These are phyloP conservation scores for Aspergillus arachidicola DNA, from an alignment of 2,329 filamentous ascomycete species.

Conservation along the genomic window DNA sequence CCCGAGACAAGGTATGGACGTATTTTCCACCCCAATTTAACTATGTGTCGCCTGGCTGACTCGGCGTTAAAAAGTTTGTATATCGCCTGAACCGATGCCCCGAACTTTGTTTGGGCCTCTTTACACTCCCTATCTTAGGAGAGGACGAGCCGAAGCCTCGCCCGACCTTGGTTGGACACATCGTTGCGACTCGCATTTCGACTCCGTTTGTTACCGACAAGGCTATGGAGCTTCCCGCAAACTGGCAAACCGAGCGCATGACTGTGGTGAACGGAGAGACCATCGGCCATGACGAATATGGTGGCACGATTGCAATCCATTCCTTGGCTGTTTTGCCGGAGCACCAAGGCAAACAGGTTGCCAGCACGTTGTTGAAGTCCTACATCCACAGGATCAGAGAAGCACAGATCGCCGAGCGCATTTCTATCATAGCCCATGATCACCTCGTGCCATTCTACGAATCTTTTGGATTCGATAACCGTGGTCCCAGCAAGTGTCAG, in stretches of 20 bases:
- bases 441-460: constrained; percentile 75
- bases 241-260: constrained; percentile 60
- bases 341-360: constrained; percentile 73
- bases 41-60: constrained; percentile 13
- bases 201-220: constrained; percentile 68
- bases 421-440: constrained; percentile 77
- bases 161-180: constrained; percentile 72
- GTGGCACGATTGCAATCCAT: constrained; percentile 77
- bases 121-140: constrained; percentile 61
- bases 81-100: constrained; percentile 76
- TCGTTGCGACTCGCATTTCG: constrained; percentile 72
- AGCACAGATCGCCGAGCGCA: constrained; percentile 68
- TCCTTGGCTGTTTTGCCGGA: constrained; percentile 78
- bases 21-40: neutral
- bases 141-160: constrained; percentile 61
- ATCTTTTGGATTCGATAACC: constrained; percentile 70
- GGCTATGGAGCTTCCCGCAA: constrained; percentile 72
- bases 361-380: constrained; percentile 70
- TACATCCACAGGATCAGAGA: constrained; percentile 77
- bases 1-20: constrained; percentile 61
- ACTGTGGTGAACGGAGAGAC: constrained; percentile 44
- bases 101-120: constrained; percentile 78
- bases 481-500: constrained; percentile 67
- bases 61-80: constrained; percentile 57
- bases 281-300: constrained; percentile 71